A percentile compares a stretch with the other conserved stretches of the same genome.
These are phyloP conservation scores for Fusarium cicatricum DNA, from an alignment of 2,329 filamentous ascomycete genomes.

Conservation along the genomic window DNA sequence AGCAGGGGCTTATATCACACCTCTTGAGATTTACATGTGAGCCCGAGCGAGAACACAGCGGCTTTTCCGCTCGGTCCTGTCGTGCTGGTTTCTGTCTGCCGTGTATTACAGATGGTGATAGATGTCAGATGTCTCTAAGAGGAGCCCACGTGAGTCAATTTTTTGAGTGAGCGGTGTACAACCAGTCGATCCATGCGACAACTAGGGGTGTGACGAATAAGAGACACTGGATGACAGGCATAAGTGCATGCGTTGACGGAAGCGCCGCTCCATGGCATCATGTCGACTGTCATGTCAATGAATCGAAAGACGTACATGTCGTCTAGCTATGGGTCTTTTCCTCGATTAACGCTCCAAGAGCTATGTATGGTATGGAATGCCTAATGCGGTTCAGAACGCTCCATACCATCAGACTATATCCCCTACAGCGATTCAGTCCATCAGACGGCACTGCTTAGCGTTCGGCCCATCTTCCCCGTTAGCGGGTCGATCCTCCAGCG, in stretches of 20 bases:
- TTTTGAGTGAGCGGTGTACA: background rate
- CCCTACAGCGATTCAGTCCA: conserved; percentile 4
- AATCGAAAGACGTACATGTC: no score
- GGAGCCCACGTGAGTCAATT: conserved; percentile 8
- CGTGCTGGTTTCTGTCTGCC: background rate
- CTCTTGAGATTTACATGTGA: conserved; percentile 6
- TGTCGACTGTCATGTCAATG: background rate
- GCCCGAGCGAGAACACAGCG: background rate
- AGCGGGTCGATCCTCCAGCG: conserved; percentile 11
- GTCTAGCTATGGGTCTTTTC: no score
- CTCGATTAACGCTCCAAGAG: no score
- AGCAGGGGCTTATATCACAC: conserved; percentile 5
- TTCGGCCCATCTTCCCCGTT: background rate
- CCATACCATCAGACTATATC: conserved; percentile 8
- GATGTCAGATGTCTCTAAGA: background rate
- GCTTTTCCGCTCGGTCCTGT: background rate
- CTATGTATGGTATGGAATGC: background rate
- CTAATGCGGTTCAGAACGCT: no score
- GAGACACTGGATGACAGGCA: conserved; percentile 4
- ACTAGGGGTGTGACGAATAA: background rate
- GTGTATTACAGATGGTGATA: no score
- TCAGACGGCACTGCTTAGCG: background rate
- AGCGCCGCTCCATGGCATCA: background rate
- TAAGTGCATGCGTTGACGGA: background rate
- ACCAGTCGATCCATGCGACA: no score